These are phyloP conservation scores for Iodosphaeria phyllophila DNA, from an alignment of 2,329 filamentous ascomycete species.

Conservation along the genomic window DNA sequence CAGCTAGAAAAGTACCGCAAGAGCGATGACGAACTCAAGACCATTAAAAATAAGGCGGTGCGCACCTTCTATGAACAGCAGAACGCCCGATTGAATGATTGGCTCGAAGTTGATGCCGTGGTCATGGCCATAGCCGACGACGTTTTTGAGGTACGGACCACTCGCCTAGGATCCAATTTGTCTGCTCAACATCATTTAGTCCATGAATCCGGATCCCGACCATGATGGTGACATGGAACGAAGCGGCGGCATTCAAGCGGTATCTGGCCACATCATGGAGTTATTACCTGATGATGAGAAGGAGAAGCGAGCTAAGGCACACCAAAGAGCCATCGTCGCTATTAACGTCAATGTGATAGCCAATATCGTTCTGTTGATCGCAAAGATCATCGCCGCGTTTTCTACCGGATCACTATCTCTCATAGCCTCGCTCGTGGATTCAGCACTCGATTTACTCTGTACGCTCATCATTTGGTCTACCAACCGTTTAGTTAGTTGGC, in stretches of 20 bases:
- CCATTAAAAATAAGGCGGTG: constrained; percentile 31
- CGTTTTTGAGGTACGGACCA: too few relatives aligned
- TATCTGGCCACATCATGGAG: constrained; percentile 28
- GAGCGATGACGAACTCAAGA: constrained; percentile 30
- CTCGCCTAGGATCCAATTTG: too few relatives aligned
- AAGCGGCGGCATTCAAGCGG: constrained; percentile 26
- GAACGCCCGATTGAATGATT: constrained; percentile 34
- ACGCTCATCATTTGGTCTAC: constrained; percentile 42
- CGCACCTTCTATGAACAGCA: constrained; percentile 33
- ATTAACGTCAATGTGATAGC: constrained; percentile 36
- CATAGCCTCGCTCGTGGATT: constrained; percentile 42
- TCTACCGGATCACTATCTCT: constrained; percentile 39
- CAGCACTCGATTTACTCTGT: constrained; percentile 39
- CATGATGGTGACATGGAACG: constrained; percentile 35
- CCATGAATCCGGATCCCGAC: constrained; percentile 38
- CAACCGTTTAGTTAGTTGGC: constrained; percentile 38
- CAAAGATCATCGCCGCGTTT: constrained; percentile 34
- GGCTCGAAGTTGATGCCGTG: constrained; percentile 38
- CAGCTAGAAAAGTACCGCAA: constrained; percentile 29
- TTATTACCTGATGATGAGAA: constrained; percentile 36
- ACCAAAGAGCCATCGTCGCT: constrained; percentile 31
- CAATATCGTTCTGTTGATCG: constrained; percentile 34
- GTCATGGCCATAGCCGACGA: constrained; percentile 36
- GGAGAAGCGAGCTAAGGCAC: constrained; percentile 23
- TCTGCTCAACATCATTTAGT: too few relatives aligned